Evolutionary conservation across 176 grass and related monocot genomes (phyloP).

Genomic region (Eremochloa ophiuroides): DNA sequence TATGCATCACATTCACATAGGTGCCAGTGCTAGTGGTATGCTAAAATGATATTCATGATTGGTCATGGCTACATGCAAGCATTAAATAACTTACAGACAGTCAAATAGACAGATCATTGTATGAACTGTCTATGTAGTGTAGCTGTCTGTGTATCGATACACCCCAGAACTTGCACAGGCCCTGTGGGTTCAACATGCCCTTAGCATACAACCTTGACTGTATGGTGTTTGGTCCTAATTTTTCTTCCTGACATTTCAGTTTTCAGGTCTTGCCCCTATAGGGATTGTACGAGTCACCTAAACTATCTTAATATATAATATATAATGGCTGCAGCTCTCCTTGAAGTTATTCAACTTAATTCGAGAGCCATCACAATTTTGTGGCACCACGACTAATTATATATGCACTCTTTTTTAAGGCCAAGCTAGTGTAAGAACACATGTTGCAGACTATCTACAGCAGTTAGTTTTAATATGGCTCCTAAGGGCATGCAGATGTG

Average conservation of each 20-base stretch:
- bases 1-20: too few relatives aligned
- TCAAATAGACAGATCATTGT: too few relatives aligned
- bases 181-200: too few relatives aligned
- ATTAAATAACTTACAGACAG: too few relatives aligned
- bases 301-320: background rate
- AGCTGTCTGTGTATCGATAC: too few relatives aligned
- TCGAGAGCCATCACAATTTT: background rate
- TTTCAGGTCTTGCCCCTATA: background rate
- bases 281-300: background rate
- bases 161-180: too few relatives aligned
- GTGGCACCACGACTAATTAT: background rate
- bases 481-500: background rate
- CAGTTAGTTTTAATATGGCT: background rate
- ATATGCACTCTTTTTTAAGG: background rate
- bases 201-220: background rate
- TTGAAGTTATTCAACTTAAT: background rate
- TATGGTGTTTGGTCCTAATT: background rate
- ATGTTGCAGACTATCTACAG: background rate
- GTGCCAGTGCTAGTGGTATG: too few relatives aligned
- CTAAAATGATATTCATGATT: too few relatives aligned
- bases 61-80: too few relatives aligned
- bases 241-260: background rate
- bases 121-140: too few relatives aligned
- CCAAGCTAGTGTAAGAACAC: background rate
- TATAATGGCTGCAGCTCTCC: background rate